Base-by-base conservation (phyloP, 1,139 yeast species). In the Candida sanyaensis region DNA sequence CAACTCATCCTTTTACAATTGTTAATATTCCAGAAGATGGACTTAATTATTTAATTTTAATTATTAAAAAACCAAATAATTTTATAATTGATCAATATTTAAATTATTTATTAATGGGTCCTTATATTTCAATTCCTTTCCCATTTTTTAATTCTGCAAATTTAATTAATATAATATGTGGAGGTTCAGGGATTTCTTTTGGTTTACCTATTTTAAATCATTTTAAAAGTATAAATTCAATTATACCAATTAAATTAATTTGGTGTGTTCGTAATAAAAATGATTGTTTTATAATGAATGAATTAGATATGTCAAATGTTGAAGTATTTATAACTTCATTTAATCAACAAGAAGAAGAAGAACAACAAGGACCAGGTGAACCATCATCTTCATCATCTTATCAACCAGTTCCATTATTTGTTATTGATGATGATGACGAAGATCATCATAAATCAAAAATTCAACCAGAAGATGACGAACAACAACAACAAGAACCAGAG, bases 171-270 rank as follows among this genome's bases (percentile, higher is more conserved):
- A 75, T 90, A 7, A 65, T 90, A 4, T 87, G 91, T 32, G 97
- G 97, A 7, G 97, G 97, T 0, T 82, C 96, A 0, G 97, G 97
- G 0, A 78, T 91, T 5, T 85, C 96, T 0, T 80, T 83, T 57
- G 93, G 89, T 0, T 68, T 89, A 2, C 88, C 96, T 0, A 52
- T 86, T 3, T 73, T 66, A 59, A 61, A 69, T 50, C 67, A 71
- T 53, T 73, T 82, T 37, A 48, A 59, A 26, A 43, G 50, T 43
- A n/a, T 48, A 43, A 17, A 34, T 44, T 33, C 46, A 32, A 36
- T 26, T 12, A 45, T 34, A 38, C 55, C 52, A 4, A 54, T 57
- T 6, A 63, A 62, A 10, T 56, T 73, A 43, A 62, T 78, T 0
- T 86, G 95, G 95, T 71, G 82, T 37, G 74, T 81, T 0, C 63